A percentile compares a stretch with the other conserved stretches of the same genome.
These are phyloP conservation scores for Rhamnella rubrinervis DNA, from an alignment of 331 rosid species.

Conservation along the genomic window DNA sequence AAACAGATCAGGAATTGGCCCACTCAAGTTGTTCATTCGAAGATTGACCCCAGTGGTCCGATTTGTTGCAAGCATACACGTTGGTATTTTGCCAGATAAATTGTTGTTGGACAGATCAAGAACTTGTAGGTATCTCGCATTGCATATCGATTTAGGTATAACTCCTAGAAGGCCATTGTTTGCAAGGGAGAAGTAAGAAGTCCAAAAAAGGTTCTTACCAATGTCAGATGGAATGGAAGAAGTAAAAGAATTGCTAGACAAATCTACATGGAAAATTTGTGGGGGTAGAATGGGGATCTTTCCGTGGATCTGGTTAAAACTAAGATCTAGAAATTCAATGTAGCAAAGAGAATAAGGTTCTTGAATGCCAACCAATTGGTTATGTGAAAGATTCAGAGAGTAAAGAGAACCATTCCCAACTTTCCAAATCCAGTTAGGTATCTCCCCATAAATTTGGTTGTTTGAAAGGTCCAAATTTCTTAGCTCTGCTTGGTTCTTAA, in stretches of 20 bases:
- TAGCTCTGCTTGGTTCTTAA: too few species aligned
- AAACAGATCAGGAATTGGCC: slow-evolving; percentile 35
- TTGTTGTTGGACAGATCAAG: slow-evolving; percentile 12
- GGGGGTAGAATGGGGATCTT: too few species aligned
- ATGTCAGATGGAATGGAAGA: not conserved
- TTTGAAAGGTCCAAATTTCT: too few species aligned
- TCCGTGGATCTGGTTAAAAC: not conserved
- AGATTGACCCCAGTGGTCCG: slow-evolving; percentile 42
- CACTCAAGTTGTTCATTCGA: slow-evolving; percentile 35
- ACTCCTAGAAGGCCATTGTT: slow-evolving; percentile 14
- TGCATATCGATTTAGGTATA: slow-evolving; percentile 1
- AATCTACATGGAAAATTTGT: slow-evolving; percentile 9
- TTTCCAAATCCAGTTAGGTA: too few species aligned
- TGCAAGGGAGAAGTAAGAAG: not conserved
- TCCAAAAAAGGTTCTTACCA: not conserved
- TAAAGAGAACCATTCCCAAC: too few species aligned
- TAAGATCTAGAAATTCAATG: slow-evolving; percentile 17
- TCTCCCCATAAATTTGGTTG: too few species aligned
- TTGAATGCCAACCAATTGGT: slow-evolving; percentile 12
- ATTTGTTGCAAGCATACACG: slow-evolving; percentile 26
- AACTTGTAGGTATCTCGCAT: not conserved
- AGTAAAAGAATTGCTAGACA: slow-evolving; percentile 22
- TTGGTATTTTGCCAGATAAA: slow-evolving; percentile 41
- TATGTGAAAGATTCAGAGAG: too few species aligned
- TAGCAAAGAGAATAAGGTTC: slow-evolving; percentile 15